These are phyloP conservation scores for Cutaneotrichosporon sp. DNA, from an alignment of 1,284 basidiomycete genomes.

Conservation along the genomic window DNA sequence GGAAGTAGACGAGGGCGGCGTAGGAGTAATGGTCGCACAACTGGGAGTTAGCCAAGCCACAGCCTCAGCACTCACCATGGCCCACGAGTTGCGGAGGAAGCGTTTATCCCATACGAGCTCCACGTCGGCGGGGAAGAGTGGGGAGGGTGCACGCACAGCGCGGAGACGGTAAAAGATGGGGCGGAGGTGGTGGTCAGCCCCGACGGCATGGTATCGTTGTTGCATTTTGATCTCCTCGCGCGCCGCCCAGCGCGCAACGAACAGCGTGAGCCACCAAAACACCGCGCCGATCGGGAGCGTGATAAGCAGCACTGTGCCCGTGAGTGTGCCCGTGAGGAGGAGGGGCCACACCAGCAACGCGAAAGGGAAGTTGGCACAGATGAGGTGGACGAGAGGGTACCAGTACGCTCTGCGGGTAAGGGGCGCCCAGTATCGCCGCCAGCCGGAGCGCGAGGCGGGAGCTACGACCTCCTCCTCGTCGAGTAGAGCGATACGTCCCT, in stretches of 20 bases:
- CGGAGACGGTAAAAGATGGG: slow-evolving; percentile 36
- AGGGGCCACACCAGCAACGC: slow-evolving; percentile 44
- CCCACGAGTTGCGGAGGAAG: slow-evolving; percentile 42
- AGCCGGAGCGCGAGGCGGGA: neutral
- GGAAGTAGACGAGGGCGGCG: slow-evolving; percentile 43
- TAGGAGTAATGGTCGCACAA: slow-evolving; percentile 46
- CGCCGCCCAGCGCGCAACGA: slow-evolving; percentile 43
- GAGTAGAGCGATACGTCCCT: neutral
- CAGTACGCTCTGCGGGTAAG: slow-evolving; percentile 31
- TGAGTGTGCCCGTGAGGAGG: slow-evolving; percentile 42
- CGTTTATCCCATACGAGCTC: slow-evolving; percentile 39
- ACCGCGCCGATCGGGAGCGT: slow-evolving; percentile 44
- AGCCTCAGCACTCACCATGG: slow-evolving; percentile 33
- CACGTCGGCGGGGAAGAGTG: neutral
- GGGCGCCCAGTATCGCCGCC: slow-evolving; percentile 36
- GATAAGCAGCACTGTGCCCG: slow-evolving; percentile 45
- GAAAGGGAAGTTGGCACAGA: slow-evolving; percentile 45
- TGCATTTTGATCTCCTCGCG: slow-evolving; percentile 32
- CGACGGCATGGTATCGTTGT: neutral
- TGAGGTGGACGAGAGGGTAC: slow-evolving; percentile 35
- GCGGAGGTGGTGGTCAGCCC: neutral
- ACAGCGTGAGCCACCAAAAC: slow-evolving; percentile 46
- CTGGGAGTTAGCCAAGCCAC: slow-evolving; percentile 11
- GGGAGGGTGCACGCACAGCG: neutral
- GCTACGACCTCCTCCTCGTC: slow-evolving; percentile 5